Base-by-base conservation (phyloP, 352 stramenopile genomes). In the Globisporangium apiculatum region DNA sequence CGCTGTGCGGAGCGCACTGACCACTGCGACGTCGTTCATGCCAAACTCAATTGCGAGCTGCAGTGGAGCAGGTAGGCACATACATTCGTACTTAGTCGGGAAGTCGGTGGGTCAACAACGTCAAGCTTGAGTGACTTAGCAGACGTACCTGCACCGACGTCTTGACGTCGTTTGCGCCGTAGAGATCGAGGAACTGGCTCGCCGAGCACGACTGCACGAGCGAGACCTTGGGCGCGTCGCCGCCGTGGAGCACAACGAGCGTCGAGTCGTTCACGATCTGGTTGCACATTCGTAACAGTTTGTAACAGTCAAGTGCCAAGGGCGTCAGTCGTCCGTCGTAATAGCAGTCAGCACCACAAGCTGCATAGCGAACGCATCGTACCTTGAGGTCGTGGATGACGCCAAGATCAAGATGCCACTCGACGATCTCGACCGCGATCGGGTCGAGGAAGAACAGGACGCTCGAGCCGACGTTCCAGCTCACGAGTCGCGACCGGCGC, bases 381-480 rank as follows among this genome's bases (percentile, higher is more conserved):
- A 91, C 84, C 75, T 92, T 91, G 18, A 94, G 64, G 56, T 95
- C 86, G 48, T 92, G 83, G 37, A 95, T 89, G 9, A 85, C 76
- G 14, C 86, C 86, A 46, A 95, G 69, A 66, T 95, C 86, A 37
- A 95, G 60, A 62, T 95, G 86, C 82, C 86, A 94, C 55, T 95
- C 86, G 6, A 92, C 79, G 40, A 95, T 89, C 64, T 95, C 83
- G 3, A 94, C 83, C 0, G 75, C 79, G 49, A 86, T 79, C 3
- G 86, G 86, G 42, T 95, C 83, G 15, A 95, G 57, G 49, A 95
- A 87, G 59, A 95, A 92, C 3, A 95, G 43, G 7, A 91, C 82
- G 37, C 80, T 91, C 12, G 82, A 87, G 18, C 84, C 84, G 11
- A 83, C 48, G 31, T 88, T 90, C 86, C 86, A 95, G 56, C 86